Conservation (phyloP, 106 monocot species). For the Apostasia ramifera region DNA sequence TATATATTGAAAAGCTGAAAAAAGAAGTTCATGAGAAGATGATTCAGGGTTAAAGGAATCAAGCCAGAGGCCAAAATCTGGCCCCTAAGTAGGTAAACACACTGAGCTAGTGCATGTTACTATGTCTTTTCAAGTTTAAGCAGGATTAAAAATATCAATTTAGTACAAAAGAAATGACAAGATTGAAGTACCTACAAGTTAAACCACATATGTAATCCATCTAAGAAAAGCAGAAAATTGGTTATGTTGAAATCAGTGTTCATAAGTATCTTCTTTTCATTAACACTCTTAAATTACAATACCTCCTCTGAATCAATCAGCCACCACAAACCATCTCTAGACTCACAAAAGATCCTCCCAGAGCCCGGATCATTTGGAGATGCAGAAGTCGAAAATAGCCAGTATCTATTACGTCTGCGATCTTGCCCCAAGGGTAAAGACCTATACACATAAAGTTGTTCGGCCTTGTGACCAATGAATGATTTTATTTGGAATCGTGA, state of each 20-base stretch:
- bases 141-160: too few species aligned
- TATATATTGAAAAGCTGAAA: too few species aligned
- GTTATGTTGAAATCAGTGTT: too few species aligned
- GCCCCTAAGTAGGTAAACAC: too few species aligned
- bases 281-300: background rate
- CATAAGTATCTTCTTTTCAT: background rate
- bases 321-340: conserved; percentile 82
- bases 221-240: background rate
- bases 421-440: conserved; percentile 96
- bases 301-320: conserved; percentile 97
- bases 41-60: too few species aligned
- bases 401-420: conserved; percentile 90
- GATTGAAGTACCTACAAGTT: too few species aligned
- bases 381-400: conserved; percentile 86
- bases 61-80: too few species aligned
- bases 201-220: background rate
- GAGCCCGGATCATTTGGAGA: conserved; percentile 87
- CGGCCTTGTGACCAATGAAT: conserved; percentile 85
- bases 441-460: conserved; percentile 84
- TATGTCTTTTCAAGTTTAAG: too few species aligned
- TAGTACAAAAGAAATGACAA: too few species aligned
- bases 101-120: too few species aligned
- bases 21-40: too few species aligned
- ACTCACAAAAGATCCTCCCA: conserved; percentile 95
- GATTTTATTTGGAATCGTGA: conserved; percentile 81